These are phyloP conservation scores for Ceratobasidium sp. DNA, from an alignment of 1,284 basidiomycete genomes.

Conservation along the genomic window DNA sequence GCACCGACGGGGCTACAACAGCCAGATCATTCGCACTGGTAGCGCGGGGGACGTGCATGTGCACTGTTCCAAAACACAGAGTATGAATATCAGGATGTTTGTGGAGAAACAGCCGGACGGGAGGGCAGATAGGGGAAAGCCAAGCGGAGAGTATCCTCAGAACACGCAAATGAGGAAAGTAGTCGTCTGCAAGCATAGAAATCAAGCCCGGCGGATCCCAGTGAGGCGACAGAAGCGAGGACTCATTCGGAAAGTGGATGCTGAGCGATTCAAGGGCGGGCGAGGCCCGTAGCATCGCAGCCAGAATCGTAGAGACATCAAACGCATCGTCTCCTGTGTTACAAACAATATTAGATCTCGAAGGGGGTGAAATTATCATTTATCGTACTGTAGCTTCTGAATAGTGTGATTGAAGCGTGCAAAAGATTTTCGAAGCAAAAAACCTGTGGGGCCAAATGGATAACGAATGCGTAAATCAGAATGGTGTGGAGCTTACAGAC, in stretches of 20 bases:
- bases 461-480: too few relatives aligned
- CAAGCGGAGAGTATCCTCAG: not conserved
- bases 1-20: not conserved
- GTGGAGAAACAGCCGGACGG: not conserved
- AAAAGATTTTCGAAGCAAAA: too few relatives aligned
- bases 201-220: not conserved
- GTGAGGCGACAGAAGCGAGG: not conserved
- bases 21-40: not conserved
- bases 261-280: not conserved
- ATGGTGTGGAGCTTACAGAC: too few relatives aligned
- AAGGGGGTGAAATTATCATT: too few relatives aligned
- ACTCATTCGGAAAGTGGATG: not conserved
- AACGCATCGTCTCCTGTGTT: too few relatives aligned
- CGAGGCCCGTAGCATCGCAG: not conserved
- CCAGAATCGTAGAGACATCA: not conserved
- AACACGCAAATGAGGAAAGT: not conserved
- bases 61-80: not conserved
- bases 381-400: too few relatives aligned
- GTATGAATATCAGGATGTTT: not conserved
- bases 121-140: not conserved
- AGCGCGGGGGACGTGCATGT: not conserved
- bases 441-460: too few relatives aligned
- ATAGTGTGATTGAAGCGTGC: too few relatives aligned
- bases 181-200: not conserved
- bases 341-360: too few relatives aligned